Evolutionary conservation across 345 rosid species (phyloP).

Genomic region (Pistacia atlantica): DNA sequence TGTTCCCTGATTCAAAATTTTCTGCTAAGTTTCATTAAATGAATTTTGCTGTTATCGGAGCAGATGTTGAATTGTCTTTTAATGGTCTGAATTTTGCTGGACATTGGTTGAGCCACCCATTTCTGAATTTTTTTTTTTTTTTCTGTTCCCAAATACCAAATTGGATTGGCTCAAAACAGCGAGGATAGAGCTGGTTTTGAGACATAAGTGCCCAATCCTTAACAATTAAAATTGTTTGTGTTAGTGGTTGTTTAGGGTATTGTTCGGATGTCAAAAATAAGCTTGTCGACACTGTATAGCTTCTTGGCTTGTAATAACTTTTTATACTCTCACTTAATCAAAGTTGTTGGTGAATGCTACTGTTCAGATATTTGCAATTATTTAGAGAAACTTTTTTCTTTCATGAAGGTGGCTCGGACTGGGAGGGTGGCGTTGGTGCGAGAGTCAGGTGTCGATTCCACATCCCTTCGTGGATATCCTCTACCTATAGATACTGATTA

Average conservation of each 20-base stretch:
- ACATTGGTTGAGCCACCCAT: not conserved
- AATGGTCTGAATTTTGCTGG: not conserved
- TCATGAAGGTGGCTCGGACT: conserved; percentile 69
- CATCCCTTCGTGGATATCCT: conserved; percentile 61
- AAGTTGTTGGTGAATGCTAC: not conserved
- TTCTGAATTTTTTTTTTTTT: not conserved
- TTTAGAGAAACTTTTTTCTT: not conserved
- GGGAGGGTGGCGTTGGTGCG: conserved; percentile 75
- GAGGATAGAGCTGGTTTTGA: not conserved
- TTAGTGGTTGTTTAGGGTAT: too few relatives aligned
- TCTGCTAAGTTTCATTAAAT: not conserved
- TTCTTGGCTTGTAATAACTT: not conserved
- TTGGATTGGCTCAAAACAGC: not conserved
- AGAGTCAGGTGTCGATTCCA: conserved; percentile 77
- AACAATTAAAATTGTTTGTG: too few relatives aligned
- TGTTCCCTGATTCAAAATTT: conserved; percentile 2
- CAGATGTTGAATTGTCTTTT: not conserved
- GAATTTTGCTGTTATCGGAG: not conserved
- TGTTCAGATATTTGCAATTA: not conserved
- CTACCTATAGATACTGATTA: conserved; percentile 37
- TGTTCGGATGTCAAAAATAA: too few relatives aligned
- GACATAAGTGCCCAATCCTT: too few relatives aligned
- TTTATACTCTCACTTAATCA: not conserved
- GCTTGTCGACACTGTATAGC: too few relatives aligned
- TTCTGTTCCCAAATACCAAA: not conserved